These are phyloP conservation scores for Eragrostis curvula DNA, from an alignment of 176 grass and related monocot genomes.

Conservation along the genomic window DNA sequence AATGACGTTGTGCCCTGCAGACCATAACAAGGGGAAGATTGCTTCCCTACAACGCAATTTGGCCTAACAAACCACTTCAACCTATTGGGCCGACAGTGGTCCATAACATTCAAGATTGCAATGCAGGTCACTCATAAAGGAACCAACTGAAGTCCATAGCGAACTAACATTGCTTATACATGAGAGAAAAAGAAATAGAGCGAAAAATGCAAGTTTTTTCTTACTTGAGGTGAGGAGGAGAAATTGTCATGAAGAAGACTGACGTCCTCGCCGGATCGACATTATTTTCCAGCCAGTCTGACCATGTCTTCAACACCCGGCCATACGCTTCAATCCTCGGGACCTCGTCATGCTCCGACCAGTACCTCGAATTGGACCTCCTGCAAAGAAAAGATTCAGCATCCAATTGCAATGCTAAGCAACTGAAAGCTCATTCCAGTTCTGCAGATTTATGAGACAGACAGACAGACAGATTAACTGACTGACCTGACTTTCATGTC, in stretches of 20 bases:
- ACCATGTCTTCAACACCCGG: slow-evolving; percentile 66
- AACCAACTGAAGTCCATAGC: neutral
- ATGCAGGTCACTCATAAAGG: neutral
- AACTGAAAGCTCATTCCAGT: neutral
- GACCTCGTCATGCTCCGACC: slow-evolving; percentile 80
- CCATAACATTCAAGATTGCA: slow-evolving; percentile 25
- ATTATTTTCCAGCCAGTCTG: slow-evolving; percentile 65
- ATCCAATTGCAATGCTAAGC: neutral
- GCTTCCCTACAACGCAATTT: slow-evolving; percentile 31
- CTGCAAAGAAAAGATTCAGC: slow-evolving; percentile 30
- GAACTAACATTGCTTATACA: neutral
- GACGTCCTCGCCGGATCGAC: slow-evolving; percentile 56
- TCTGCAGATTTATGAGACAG: neutral
- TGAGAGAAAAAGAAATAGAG: neutral
- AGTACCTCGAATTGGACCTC: slow-evolving; percentile 59
- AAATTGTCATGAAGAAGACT: slow-evolving; percentile 91
- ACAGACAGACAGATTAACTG: too few species aligned
- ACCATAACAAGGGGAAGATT: slow-evolving; percentile 24
- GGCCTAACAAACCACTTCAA: slow-evolving; percentile 15
- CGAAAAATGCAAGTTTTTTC: neutral
- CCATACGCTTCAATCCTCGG: slow-evolving; percentile 61
- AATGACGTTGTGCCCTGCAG: slow-evolving; percentile 26
- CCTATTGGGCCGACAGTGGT: slow-evolving; percentile 7
- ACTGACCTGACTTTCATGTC: slow-evolving; percentile 79
- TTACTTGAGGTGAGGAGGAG: slow-evolving; percentile 80